Evolutionary conservation across 768 basidiomycete species (phyloP).

Genomic region (Terana coerulea): DNA sequence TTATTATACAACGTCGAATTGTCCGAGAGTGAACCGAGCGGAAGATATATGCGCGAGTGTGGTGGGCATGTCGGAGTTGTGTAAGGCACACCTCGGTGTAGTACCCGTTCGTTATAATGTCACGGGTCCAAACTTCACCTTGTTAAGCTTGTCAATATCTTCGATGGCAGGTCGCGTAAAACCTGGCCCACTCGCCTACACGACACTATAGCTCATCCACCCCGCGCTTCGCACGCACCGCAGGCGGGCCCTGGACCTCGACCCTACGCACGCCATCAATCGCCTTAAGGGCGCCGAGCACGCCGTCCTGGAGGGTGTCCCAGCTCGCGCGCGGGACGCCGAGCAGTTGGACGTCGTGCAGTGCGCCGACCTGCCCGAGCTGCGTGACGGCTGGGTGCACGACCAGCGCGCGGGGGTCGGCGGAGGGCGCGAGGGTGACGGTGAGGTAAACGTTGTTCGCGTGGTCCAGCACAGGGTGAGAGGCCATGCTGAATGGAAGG

Average conservation of each 20-base stretch:
- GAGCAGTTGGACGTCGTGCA: slow-evolving; percentile 43
- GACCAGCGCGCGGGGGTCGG: slow-evolving; percentile 30
- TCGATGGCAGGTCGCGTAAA: too few species aligned
- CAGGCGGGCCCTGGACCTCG: slow-evolving; percentile 34
- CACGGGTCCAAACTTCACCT: too few species aligned
- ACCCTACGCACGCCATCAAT: slow-evolving; percentile 31
- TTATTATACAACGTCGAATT: too few species aligned
- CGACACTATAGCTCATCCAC: slow-evolving; percentile 31
- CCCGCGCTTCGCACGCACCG: slow-evolving; percentile 32
- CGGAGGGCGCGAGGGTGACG: slow-evolving; percentile 34
- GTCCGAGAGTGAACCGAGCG: too few species aligned
- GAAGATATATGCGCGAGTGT: too few species aligned
- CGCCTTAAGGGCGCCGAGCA: slow-evolving; percentile 28
- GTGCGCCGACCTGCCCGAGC: slow-evolving; percentile 38
- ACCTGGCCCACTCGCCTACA: too few species aligned
- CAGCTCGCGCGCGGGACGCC: slow-evolving; percentile 39
- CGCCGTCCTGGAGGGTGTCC: slow-evolving; percentile 28
- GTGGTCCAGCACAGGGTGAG: slow-evolving; percentile 29
- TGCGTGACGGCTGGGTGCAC: slow-evolving; percentile 34
- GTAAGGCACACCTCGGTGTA: too few species aligned
- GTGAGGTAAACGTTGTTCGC: slow-evolving; percentile 40
- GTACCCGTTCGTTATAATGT: too few species aligned
- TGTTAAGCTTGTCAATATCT: too few species aligned
- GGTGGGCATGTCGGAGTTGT: too few species aligned
- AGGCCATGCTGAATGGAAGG: slow-evolving; percentile 20